Percentiles rank a stretch among this genome's conserved stretches.
Evolutionary conservation across 306 rosid genomes (phyloP).

Genomic region (Trifolium subterraneum): DNA sequence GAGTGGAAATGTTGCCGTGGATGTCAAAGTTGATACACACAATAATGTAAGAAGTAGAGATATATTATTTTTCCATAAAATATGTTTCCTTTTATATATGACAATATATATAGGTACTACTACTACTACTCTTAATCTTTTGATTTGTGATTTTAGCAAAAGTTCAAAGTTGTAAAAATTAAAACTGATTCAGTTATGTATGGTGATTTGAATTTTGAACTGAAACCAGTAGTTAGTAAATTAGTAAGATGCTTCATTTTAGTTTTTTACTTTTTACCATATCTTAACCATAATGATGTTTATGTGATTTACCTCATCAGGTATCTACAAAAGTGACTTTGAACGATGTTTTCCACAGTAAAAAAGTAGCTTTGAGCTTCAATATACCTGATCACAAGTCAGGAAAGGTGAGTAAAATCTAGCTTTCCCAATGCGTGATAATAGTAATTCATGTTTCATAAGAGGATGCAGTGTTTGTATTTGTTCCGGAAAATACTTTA

Average conservation of each 20-base stretch:
- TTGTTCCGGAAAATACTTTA: conserved; percentile 23
- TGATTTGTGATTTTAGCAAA: conserved; percentile 3
- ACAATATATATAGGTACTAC: conserved; percentile 24
- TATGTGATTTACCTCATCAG: conserved; percentile 50
- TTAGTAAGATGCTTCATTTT: conserved; percentile 16
- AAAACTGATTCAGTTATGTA: conserved; percentile 9
- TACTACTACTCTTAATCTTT: conserved; percentile 8
- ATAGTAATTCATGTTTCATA: conserved; percentile 17
- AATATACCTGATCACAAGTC: conserved; percentile 92
- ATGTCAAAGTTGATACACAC: conserved; percentile 87
- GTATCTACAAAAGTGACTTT: conserved; percentile 77
- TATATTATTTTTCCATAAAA: conserved; percentile 28
- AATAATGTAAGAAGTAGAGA: conserved; percentile 66
- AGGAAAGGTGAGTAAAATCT: conserved; percentile 73
- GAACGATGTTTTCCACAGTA: conserved; percentile 64
- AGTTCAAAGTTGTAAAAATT: conserved; percentile 9
- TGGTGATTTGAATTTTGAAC: conserved; percentile 19
- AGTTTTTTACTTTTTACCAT: background rate
- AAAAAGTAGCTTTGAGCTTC: conserved; percentile 83
- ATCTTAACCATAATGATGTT: background rate
- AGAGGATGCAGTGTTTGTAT: conserved; percentile 14
- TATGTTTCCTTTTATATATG: conserved; percentile 19
- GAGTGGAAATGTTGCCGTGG: conserved; percentile 71
- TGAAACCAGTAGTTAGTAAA: background rate
- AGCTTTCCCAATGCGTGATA: background rate